Evolutionary conservation across 495 filamentous ascomycete species (phyloP), one percentile per base, ranked within the genome.

Genomic region (Penicillium lividum): DNA sequence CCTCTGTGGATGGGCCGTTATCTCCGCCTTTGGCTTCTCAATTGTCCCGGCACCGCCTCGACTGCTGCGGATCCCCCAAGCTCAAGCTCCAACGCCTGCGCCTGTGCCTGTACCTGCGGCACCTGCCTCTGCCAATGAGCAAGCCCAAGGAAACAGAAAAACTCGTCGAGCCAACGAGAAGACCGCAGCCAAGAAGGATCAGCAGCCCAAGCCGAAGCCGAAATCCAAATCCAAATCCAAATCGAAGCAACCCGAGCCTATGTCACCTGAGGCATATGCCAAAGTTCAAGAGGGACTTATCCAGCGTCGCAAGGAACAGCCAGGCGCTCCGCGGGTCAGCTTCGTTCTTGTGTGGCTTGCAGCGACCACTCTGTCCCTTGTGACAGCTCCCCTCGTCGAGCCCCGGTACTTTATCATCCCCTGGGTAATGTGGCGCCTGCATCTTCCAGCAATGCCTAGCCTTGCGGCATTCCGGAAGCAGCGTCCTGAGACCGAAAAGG

Each of bases 371-470:
- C 80, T 94, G 7, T 93, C 89, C 3, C 80, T 98, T 25, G 69
- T 95, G 45, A 92, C 91, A 0, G 93, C 95, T 0, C 92, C 94
- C 3, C 81, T 98, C 2, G 93, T 98, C 10, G 94, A 98, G 65
- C 93, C 92, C 3, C 82, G 94, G 5, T 98, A 98, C 68, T 93
- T 95, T 68, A 93, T 98, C 67, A 79, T 96, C 3, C 93, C 93
- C 0, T 98, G 94, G 94, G 83, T 97, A 29, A 84, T 97, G 67
- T 98, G 92, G 90, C 80, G 95, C 8, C 73, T 97, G 11, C 85
- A 96, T 70, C 72, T 97, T 0, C 89, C 89, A 7, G 63, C 73
- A 13, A 63, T 70, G 45, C 76, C 75, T 33, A 69, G 61, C 18
- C 74, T 73, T 10, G 59, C 69, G 8, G 60, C 61, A 46, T 71